Evolutionary conservation across 106 monocot genomes (phyloP), one percentile per base, ranked within the genome.

Genomic region (Apostasia ramifera): DNA sequence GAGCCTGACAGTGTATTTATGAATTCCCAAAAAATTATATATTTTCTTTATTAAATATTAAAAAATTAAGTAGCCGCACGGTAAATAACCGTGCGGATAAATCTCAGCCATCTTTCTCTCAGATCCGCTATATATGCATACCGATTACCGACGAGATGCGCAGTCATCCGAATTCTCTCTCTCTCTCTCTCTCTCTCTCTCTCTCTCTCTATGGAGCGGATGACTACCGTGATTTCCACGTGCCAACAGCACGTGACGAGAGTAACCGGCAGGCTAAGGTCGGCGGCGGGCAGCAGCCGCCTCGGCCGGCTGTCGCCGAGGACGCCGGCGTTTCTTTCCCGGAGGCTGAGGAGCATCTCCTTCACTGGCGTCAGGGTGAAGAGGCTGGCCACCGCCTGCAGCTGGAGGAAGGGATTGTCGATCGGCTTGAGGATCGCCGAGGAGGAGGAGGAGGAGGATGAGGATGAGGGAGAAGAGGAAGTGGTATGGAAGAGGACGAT

Each of bases 401-500:
- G 40, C 4, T 40, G 3, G 8, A 40, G 59, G 40, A 59, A 40
- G 8, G 7, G 59, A 40, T 26, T 26, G 26, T 26, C 26, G 26
- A 26, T 26, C 26, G 26, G 26, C 26, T 26, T 26, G 26, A 63
- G 46, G 45, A 4, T 26, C 26, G 12, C 39, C 2, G 8, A 1
- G 53, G 9, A 1, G 47, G 53, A 2, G 43, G 54, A 1, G 10
- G 38, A 40, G 51, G 45, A 47, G 2, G 38, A 39, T 44, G 47
- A 59, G 0, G 70, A 14, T 26, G 59, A 40, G 43, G 48, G 11
- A 43, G 48, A 59, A 51, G 57, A 57, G 6, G 44, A 26, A 37
- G 44, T 4, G 4, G 14, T 75, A 14, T 68, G 76, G 69, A 59
- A 55, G 66, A 66, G 37, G 57, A 46, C 57, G 0, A 74, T 74